Conservation (phyloP, 2,329 filamentous ascomycete genomes). For the Teratosphaeria pseudoeucalypti region DNA sequence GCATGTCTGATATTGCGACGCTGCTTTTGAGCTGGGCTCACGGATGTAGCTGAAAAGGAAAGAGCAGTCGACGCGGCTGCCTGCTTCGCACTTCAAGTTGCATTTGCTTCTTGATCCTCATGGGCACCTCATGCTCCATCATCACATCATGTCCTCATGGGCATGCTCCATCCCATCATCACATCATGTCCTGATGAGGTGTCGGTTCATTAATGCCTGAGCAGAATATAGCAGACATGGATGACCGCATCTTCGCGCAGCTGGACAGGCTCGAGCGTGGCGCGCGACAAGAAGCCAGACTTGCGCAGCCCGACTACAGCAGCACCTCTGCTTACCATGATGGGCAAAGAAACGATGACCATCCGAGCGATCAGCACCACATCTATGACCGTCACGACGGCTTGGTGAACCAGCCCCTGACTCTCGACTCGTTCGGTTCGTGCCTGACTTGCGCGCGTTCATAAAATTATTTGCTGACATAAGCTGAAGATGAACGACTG, state of each 20-base stretch:
- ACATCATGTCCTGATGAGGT: background rate
- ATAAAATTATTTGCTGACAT: conserved; percentile 5
- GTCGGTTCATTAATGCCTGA: background rate
- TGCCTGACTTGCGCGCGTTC: conserved; percentile 2
- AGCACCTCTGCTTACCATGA: background rate
- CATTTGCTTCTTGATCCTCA: background rate
- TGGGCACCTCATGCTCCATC: background rate
- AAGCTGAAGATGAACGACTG: conserved; percentile 25
- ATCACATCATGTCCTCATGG: background rate
- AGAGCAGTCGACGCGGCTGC: background rate
- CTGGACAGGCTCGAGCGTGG: conserved; percentile 17
- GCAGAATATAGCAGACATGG: conserved; percentile 5
- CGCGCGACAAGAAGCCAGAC: conserved; percentile 4
- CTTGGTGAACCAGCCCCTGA: conserved; percentile 7
- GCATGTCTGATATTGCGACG: background rate
- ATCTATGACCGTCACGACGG: conserved; percentile 3
- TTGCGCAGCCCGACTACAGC: background rate
- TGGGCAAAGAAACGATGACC: background rate
- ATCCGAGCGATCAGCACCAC: conserved; percentile 1
- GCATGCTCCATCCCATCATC: background rate
- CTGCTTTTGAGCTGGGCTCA: background rate
- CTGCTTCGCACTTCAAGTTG: background rate
- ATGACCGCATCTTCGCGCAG: conserved; percentile 18
- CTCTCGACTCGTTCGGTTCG: conserved; percentile 42
- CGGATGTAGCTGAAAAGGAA: background rate